A percentile compares a stretch with the other conserved stretches of the same genome.
phyloP scores from a whole-genome alignment of 2,329 filamentous ascomycete species.

The Sporothrix variecibatus region DNA sequence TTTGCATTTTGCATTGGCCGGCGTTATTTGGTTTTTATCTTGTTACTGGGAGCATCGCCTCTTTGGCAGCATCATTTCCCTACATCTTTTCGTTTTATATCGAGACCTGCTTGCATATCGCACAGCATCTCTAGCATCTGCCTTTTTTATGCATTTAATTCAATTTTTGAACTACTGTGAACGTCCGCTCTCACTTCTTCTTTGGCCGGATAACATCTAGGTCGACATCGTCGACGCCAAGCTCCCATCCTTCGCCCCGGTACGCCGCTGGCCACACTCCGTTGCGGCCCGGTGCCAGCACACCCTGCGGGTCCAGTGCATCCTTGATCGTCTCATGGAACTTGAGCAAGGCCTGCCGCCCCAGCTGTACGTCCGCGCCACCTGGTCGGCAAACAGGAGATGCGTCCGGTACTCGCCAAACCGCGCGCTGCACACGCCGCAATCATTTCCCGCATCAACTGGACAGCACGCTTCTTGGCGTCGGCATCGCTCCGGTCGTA shows the following conservation, averaged over 20 bases:
- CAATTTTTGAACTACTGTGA: neutral
- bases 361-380: slow-evolving; percentile 44
- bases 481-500: slow-evolving; percentile 44
- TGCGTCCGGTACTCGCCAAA: slow-evolving; percentile 47
- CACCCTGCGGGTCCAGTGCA: slow-evolving; percentile 46
- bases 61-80: neutral
- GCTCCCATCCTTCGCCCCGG: slow-evolving; percentile 29
- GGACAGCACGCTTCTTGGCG: slow-evolving; percentile 33
- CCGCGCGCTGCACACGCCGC: slow-evolving; percentile 39
- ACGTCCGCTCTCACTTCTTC: neutral
- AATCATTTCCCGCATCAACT: slow-evolving; percentile 41
- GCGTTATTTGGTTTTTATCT: neutral
- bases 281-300: slow-evolving; percentile 49
- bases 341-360: slow-evolving; percentile 40
- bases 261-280: slow-evolving; percentile 46
- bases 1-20: neutral
- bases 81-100: neutral
- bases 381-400: slow-evolving; percentile 44
- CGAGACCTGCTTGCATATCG: neutral
- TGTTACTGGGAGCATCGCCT: neutral
- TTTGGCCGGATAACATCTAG: slow-evolving; percentile 26
- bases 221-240: slow-evolving; percentile 27
- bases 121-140: neutral
- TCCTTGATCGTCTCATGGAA: slow-evolving; percentile 45
- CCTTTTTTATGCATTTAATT: slow-evolving; percentile 6